Evolutionary conservation across 352 stramenopile genomes (phyloP), one percentile per base, ranked within the genome.

Genomic region (Peronospora belbahrii): DNA sequence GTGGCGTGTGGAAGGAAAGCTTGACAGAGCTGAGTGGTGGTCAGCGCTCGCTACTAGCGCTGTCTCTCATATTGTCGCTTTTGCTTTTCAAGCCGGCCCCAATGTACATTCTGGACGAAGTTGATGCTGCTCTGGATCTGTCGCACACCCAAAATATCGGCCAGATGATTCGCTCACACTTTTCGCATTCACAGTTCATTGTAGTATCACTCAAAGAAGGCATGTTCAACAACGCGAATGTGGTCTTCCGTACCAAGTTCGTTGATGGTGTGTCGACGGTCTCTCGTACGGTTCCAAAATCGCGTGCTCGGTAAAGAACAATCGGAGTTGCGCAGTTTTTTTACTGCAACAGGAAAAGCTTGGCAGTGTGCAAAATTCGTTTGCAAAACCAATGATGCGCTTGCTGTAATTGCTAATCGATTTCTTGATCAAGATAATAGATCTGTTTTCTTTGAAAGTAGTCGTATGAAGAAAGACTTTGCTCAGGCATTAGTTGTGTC

Each of bases 161-260:
- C 13, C 95, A 97, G 48, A 99, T 99, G 97, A 96, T 99, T 35
- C 91, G 96, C 9, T 97, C 95, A 23, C 96, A 99, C 67, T 99
- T 99, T 65, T 97, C 86, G 23, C 83, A 98, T 59, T 98, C 94
- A 55, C 97, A 99, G 70, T 99, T 99, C 67, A 98, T 99, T 59
- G 96, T 99, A 43, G 97, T 99, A 14, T 98, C 93, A 20, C 71
- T 99, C 14, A 98, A 99, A 69, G 96, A 99, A 75, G 97, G 97
- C 35, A 99, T 99, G 97, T 99, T 99, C 77, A 99, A 99, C 76
- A 99, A 99, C 65, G 97, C 97, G 8, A 99, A 99, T 70, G 96
- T 99, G 4, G 97, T 99, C 40, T 99, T 99, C 77, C 81, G 96
- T 38, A 99, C 97, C 22, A 98, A 98, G 70, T 99, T 99, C 57